Evolutionary conservation across 495 filamentous ascomycete genomes (phyloP), one percentile per base, ranked within the genome.

Genomic region (Chaetomium cochliodes): DNA sequence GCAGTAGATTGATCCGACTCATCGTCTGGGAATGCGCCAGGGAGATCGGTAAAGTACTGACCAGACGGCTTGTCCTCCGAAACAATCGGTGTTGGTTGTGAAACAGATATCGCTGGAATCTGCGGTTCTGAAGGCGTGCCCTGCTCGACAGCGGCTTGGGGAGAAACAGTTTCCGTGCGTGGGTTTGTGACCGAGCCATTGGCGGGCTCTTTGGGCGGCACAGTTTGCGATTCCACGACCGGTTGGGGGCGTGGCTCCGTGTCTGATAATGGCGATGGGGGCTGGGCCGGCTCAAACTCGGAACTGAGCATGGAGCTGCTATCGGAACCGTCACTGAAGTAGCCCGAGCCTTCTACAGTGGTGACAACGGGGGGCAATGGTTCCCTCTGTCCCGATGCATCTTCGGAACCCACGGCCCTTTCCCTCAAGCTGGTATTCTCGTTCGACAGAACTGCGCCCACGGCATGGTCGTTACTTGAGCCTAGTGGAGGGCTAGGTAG

Each of bases 301-400:
- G 72, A 66, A 55, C 56, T 63, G 63, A 65, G 53, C 9, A 63
- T 62, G 2, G 66, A 60, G 20, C 54, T 67, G 23, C 25, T 46
- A 22, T 47, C 65, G 4, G 67, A 67, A 44, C 77, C 81, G 63
- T 87, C 83, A 52, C 82, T 84, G 37, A 76, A 69, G 70, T 85
- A 84, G 12, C 82, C 79, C 68, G 71, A 77, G n/a, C 85, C 85
- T 71, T 90, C 86, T 0, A 87, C 82, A 5, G 82, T 85, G 3
- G 86, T 88, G 9, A 90, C 85, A 25, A 88, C 83, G 9, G 88
- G 87, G 41, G 88, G 86, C 39, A 90, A 70, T 6, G 87, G 87
- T 49, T 87, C 84, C 37, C 81, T 78, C 62, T 76, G 78, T 68
- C 72, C 74, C 3, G 81, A 82, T 2, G 77, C 80, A 56, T 81